Base-by-base conservation (phyloP, 257 asterid genomes). In the Petunia axillaris region DNA sequence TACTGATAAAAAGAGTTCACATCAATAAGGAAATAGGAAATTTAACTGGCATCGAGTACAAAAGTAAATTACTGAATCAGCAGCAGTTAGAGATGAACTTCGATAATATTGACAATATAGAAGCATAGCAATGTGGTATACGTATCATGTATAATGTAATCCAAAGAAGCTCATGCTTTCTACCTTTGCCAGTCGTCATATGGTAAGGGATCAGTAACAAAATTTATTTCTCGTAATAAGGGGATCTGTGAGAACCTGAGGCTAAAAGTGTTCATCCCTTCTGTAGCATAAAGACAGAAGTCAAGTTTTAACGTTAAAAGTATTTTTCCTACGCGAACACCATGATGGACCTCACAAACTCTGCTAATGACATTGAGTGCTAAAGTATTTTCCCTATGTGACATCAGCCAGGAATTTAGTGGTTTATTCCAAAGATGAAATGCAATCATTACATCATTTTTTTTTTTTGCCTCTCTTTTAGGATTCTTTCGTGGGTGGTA, bases 221-320 rank as follows among this genome's bases (percentile, higher is more conserved):
- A 43, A 68, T 68, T 68, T n/a, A 39, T 44, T 68, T 68, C 46
- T 58, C 76, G 4, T 70, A 68, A 68, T 44, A 16, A 44, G 76
- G 55, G 76, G 58, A 16, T 4, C 76, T 16, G 58, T 70, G 58
- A 44, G 58, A 58, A 70, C 76, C 54, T 16, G 5, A 70, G 76
- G 76, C n/a, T 25, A 70, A 4, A 46, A 70, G 76, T 44, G 4
- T 44, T 43, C 76, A 70, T 68, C 76, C 75, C 16, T 70, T 70
- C 58, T 9, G 11, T 44, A 16, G 46, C 77, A 46, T 70, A 70
- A 70, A 70, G 43, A 41, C 77, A 70, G 43, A 70, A 70, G 57
- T 25, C 5, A 5, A 16, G 25, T 46, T 25, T 9, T 70, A 25
- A 68, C 43, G 39, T 68, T 44, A n/a, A 68, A 25, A 16, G 15